Base-by-base conservation (phyloP, 2,329 filamentous ascomycete species). In the Cytospora paraplurivora region DNA sequence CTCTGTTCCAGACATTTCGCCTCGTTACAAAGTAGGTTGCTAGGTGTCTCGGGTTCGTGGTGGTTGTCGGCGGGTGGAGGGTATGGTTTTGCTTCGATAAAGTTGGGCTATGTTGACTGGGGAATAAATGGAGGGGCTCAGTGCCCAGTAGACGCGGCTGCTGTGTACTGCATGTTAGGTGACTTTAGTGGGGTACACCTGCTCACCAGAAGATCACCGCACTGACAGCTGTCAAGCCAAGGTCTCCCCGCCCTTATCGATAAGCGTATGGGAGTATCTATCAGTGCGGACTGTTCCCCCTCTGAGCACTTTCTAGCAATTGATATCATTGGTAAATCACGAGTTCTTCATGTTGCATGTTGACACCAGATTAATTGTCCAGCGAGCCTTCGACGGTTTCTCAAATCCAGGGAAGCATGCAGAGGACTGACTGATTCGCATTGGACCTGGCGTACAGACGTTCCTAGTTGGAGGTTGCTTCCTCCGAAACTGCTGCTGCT, bases 1-100 rank as follows among this genome's bases (percentile, higher is more conserved):
- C 73, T 88, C 83, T 74, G 89, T 82, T 54, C 80, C 73, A 70
- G 83, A 78, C 78, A 82, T 82, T 54, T 60, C 63, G 38, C 52
- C 58, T 65, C 51, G 38, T 44, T 49, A 19, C 37, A 7, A 12
- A 50, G 35, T 32, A 21, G 56, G 32, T 27, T 5, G 34, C 35
- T 12, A 52, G 17, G 55, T 54, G 17, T 15, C 15, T 19, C 10
- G 32, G 11, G 21, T 41, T 41, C 27, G 21, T 37, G 47, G 10
- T 11, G 15, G 19, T 17, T 54, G 35, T 44, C 17, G 35, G 51
- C 47, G 37, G 51, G 13, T 27, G n/a, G 21, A n/a, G n/a, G n/a
- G n/a, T n/a, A n/a, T n/a, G n/a, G n/a, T n/a, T n/a, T n/a, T n/a
- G n/a, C n/a, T n/a, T n/a, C n/a, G n/a, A 5, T 6, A 27, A 52